Evolutionary conservation across 2,329 filamentous ascomycete species (phyloP).

Genomic region (Bipolaris sorokiniana): DNA sequence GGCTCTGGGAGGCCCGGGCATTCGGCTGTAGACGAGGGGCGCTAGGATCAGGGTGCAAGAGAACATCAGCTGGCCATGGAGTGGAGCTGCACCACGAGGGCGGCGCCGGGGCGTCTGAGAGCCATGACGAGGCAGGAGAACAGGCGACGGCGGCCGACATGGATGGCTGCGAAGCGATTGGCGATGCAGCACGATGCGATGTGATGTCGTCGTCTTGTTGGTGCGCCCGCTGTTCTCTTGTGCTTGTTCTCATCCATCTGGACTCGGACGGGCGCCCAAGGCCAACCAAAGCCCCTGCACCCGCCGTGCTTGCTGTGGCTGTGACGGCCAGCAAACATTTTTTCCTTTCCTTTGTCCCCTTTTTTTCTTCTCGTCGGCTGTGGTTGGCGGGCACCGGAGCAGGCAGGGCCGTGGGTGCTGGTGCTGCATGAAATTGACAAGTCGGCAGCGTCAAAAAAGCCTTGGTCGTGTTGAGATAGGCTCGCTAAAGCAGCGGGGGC

Average conservation of each 20-base stretch:
- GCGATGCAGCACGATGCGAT: background rate
- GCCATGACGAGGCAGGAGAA: constrained; percentile 29
- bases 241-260: no score
- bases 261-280: no score
- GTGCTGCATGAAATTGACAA: constrained; percentile 22
- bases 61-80: constrained; percentile 30
- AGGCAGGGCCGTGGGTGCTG: constrained; percentile 28
- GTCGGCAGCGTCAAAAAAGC: constrained; percentile 27
- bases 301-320: background rate
- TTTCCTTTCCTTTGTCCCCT: background rate
- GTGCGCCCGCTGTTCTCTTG: background rate
- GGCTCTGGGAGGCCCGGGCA: constrained; percentile 15
- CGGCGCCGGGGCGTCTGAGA: constrained; percentile 24
- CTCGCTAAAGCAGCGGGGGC: constrained; percentile 4
- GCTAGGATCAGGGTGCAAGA: constrained; percentile 26
- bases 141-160: constrained; percentile 13
- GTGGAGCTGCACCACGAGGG: constrained; percentile 21
- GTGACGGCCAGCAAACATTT: background rate
- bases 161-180: background rate
- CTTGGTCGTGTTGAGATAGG: constrained; percentile 13
- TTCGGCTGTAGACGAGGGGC: constrained; percentile 20
- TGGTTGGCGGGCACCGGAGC: background rate
- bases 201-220: constrained; percentile 1
- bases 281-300: no score
- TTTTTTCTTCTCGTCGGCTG: constrained; percentile 1